Percentiles rank a stretch among this genome's conserved stretches.
Conservation (phyloP, 768 basidiomycete species). For the Stropharia rugosoannulata region DNA sequence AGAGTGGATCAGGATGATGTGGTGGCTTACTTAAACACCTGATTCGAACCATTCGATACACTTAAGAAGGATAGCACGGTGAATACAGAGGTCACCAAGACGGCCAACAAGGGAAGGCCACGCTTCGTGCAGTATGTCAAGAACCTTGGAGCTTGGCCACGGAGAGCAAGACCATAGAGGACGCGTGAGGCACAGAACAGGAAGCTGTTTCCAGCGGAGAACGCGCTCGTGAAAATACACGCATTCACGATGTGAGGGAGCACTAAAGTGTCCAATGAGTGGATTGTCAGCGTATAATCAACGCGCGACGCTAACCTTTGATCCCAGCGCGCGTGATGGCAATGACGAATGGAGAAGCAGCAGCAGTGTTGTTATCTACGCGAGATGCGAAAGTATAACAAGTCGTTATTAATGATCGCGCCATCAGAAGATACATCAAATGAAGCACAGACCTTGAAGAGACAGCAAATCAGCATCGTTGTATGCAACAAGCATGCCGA, state of each 20-base stretch:
- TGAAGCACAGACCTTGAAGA: slow-evolving; percentile 22
- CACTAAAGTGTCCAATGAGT: slow-evolving; percentile 27
- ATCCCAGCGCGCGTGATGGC: slow-evolving; percentile 74
- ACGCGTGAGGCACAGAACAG: slow-evolving; percentile 55
- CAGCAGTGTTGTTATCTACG: slow-evolving; percentile 55
- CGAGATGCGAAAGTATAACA: neutral
- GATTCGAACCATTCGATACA: slow-evolving; percentile 51
- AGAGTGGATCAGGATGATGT: neutral
- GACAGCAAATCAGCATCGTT: slow-evolving; percentile 52
- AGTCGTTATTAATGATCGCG: neutral
- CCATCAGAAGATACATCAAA: neutral
- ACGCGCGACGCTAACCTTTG: slow-evolving; percentile 37
- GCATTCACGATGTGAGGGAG: slow-evolving; percentile 75
- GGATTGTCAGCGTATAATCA: slow-evolving; percentile 16
- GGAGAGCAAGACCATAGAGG: slow-evolving; percentile 50
- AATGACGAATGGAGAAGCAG: slow-evolving; percentile 82
- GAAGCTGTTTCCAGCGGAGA: slow-evolving; percentile 71
- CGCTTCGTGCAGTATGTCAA: slow-evolving; percentile 45
- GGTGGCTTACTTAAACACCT: slow-evolving; percentile 51
- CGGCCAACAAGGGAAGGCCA: slow-evolving; percentile 45
- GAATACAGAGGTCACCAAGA: slow-evolving; percentile 37
- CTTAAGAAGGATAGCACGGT: slow-evolving; percentile 63
- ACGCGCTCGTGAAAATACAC: slow-evolving; percentile 66
- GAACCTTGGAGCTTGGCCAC: slow-evolving; percentile 47
- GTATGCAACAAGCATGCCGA: slow-evolving; percentile 79